phyloP scores from a whole-genome alignment of 2,329 filamentous ascomycete species.

The Basipetospora sp. region DNA sequence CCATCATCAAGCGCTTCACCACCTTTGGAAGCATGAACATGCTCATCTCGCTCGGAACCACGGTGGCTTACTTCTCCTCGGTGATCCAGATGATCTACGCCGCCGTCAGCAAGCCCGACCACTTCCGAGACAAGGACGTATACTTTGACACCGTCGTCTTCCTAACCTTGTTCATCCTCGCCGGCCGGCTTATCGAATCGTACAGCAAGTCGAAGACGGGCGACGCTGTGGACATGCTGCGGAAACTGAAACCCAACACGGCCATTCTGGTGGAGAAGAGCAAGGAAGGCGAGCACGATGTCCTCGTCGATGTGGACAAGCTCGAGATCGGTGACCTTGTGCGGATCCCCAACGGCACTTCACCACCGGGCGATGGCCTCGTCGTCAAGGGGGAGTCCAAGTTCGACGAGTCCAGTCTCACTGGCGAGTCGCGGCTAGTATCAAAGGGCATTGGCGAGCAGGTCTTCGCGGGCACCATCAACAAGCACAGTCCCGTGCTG shows the following conservation, averaged over 20 bases:
- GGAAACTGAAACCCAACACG: slow-evolving; percentile 61
- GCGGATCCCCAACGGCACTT: slow-evolving; percentile 61
- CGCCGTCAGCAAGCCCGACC: slow-evolving; percentile 28
- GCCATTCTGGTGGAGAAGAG: slow-evolving; percentile 51
- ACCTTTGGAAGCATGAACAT: slow-evolving; percentile 97
- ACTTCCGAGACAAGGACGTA: slow-evolving; percentile 36
- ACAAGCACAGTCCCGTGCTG: slow-evolving; percentile 49
- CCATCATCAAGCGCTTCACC: slow-evolving; percentile 62
- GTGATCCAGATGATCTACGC: slow-evolving; percentile 58
- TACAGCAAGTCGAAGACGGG: slow-evolving; percentile 87
- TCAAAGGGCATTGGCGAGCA: slow-evolving; percentile 47
- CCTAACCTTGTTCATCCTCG: slow-evolving; percentile 71
- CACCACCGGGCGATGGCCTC: slow-evolving; percentile 69
- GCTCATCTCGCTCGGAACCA: slow-evolving; percentile 76
- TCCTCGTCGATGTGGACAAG: slow-evolving; percentile 44
- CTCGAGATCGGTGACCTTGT: slow-evolving; percentile 64
- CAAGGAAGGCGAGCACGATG: slow-evolving; percentile 19
- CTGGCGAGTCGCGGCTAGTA: slow-evolving; percentile 58
- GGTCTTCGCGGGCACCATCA: slow-evolving; percentile 61
- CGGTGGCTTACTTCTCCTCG: slow-evolving; percentile 74
- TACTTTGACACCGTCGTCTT: slow-evolving; percentile 95
- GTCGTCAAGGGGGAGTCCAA: slow-evolving; percentile 46
- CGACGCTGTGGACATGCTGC: slow-evolving; percentile 67
- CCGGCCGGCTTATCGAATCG: slow-evolving; percentile 62
- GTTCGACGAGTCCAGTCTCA: slow-evolving; percentile 85